phyloP scores from a whole-genome alignment of 2,329 filamentous ascomycete species.

The Chaetomium olivaceum region DNA sequence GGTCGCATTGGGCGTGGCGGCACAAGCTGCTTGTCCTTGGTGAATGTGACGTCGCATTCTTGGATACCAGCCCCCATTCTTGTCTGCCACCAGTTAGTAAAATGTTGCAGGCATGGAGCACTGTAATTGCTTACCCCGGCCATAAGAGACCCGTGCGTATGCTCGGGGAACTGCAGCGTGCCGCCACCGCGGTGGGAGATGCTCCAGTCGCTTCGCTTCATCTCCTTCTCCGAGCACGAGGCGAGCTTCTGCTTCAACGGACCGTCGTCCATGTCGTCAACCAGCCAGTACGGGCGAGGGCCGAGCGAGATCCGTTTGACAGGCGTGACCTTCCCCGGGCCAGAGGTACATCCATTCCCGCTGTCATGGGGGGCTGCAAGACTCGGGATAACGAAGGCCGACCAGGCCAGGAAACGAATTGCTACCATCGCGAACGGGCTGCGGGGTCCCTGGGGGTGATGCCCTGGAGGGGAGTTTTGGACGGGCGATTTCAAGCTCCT shows the following conservation, averaged over 20 bases:
- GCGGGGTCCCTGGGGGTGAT: neutral
- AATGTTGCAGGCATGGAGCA: neutral
- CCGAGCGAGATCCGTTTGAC: constrained; percentile 58
- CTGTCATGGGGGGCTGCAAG: constrained; percentile 8
- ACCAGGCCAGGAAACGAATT: constrained; percentile 9
- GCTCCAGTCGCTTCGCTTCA: constrained; percentile 55
- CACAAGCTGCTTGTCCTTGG: constrained; percentile 65
- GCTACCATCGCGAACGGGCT: neutral
- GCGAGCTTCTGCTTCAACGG: constrained; percentile 60
- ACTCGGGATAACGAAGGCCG: neutral
- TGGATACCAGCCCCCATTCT: constrained; percentile 67
- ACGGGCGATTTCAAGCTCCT: neutral
- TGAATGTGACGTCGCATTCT: constrained; percentile 70
- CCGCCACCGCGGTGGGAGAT: constrained; percentile 65
- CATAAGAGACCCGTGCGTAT: constrained; percentile 59
- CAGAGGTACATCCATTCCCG: neutral
- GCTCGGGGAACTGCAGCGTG: constrained; percentile 64
- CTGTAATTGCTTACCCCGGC: constrained; percentile 47
- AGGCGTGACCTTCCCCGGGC: constrained; percentile 24
- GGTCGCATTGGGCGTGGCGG: constrained; percentile 66
- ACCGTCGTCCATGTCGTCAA: constrained; percentile 62
- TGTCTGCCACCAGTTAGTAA: constrained; percentile 37
- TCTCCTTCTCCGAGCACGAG: constrained; percentile 56
- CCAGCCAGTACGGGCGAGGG: constrained; percentile 64
- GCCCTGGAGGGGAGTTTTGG: neutral